Evolutionary conservation across 129 eudicot species (phyloP), one percentile per base, ranked within the genome.

Genomic region (Artemisia argyi): DNA sequence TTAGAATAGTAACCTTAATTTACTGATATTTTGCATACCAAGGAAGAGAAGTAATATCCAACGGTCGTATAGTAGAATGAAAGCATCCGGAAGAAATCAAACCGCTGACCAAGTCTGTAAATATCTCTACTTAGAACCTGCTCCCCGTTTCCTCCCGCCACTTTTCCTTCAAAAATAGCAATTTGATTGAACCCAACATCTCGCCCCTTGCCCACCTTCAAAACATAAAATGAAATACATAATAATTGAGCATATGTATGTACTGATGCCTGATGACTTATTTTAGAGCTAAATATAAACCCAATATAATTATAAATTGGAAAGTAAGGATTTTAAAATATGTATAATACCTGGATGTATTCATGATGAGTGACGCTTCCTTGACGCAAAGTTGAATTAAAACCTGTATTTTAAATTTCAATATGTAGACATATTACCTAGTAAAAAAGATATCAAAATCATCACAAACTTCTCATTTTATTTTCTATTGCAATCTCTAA

Each of bases 101-200:
- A 88, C 75, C 85, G 92, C 86, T 93, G 98, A n/a, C 98, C 98
- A 61, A 93, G 95, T 77, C 98, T 77, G 85, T 89, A 93, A 24
- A 93, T 79, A 65, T 93, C 98, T 44, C 98, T 87, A 78, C 98
- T 93, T 70, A 93, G 92, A 78, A 93, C 93, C 84, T 93, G 98
- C 76, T 93, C 98, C 14, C 98, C 98, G 68, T 90, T 93, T n/a
- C 98, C 98, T 22, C 98, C 98, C 39, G 98, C 98, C 60, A 93
- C 98, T 81, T 93, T 93, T 14, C 98, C 96, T 80, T 93, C 98
- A 84, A 93, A 93, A 16, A 87, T 26, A 26, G 98, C 98, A 71
- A 93, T 93, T 73, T 89, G 98, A 84, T 93, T 89, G 77, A 93
- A 90, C 68, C 98, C 98, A 14, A 93, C 98, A 79, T 93, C 98